phyloP scores from a whole-genome alignment of 2,329 filamentous ascomycete genomes.

The Clathrospora elynae region DNA sequence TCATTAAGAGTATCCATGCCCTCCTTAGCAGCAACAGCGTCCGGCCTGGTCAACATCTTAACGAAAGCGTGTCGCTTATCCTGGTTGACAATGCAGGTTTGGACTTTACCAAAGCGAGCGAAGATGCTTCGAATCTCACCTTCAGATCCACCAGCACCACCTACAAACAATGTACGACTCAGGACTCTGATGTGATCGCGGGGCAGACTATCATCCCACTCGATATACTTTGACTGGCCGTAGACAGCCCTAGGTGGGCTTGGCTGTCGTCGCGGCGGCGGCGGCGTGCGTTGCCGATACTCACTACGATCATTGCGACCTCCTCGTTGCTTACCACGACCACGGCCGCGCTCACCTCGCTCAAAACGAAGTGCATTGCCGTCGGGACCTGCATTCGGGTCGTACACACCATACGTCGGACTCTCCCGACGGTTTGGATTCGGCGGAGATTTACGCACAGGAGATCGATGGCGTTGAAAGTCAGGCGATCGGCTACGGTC shows the following conservation, averaged over 20 bases:
- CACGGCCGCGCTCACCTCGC: slow-evolving; percentile 62
- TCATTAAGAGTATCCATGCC: slow-evolving; percentile 82
- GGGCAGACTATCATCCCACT: slow-evolving; percentile 76
- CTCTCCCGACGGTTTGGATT: slow-evolving; percentile 67
- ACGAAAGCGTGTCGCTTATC: slow-evolving; percentile 99
- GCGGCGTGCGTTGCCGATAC: slow-evolving; percentile 88
- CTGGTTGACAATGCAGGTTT: slow-evolving; percentile 97
- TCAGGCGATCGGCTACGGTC: slow-evolving; percentile 60
- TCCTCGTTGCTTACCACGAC: slow-evolving; percentile 53
- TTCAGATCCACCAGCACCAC: slow-evolving; percentile 79
- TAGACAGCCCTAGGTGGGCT: slow-evolving; percentile 55
- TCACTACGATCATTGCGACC: slow-evolving; percentile 57
- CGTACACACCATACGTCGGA: slow-evolving; percentile 74
- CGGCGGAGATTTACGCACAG: slow-evolving; percentile 61
- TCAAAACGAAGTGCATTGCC: slow-evolving; percentile 61
- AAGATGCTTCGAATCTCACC: slow-evolving; percentile 82
- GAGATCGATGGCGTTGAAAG: slow-evolving; percentile 68
- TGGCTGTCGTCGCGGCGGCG: slow-evolving; percentile 65
- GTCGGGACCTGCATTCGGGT: slow-evolving; percentile 62
- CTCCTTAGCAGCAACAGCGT: slow-evolving; percentile 81
- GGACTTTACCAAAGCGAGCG: slow-evolving; percentile 79
- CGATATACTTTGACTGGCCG: slow-evolving; percentile 70
- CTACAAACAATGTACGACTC: slow-evolving; percentile 94
- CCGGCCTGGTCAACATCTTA: slow-evolving; percentile 91
- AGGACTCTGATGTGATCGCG: slow-evolving; percentile 79